Conservation (phyloP, 306 rosid species). For the Pueraria montana region DNA sequence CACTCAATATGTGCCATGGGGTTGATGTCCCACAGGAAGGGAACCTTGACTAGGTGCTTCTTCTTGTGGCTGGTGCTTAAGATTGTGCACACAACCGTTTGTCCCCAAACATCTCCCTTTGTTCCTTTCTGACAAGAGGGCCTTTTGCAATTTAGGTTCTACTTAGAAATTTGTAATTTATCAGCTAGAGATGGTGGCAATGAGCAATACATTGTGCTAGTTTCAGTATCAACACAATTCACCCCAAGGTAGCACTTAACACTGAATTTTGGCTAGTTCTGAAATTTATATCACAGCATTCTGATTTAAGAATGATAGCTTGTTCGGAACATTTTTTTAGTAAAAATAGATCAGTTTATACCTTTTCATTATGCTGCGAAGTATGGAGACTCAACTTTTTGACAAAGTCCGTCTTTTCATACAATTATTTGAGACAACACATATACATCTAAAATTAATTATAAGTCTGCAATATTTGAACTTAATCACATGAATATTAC, state of each 20-base stretch:
- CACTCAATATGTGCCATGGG: neutral
- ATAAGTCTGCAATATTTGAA: no score
- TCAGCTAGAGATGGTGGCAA: neutral
- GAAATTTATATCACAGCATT: neutral
- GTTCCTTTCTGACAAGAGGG: neutral
- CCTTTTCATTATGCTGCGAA: no score
- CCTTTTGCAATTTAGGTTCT: neutral
- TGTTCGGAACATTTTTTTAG: neutral
- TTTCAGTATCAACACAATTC: no score
- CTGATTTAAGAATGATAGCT: neutral
- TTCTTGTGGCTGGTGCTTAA: slow-evolving; percentile 39
- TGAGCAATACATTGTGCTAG: neutral
- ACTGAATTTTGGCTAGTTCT: slow-evolving; percentile 6
- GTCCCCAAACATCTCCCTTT: slow-evolving; percentile 37
- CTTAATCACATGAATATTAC: neutral
- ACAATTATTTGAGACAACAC: no score
- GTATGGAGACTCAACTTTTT: neutral
- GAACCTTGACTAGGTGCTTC: slow-evolving; percentile 49
- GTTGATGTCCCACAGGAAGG: slow-evolving; percentile 52
- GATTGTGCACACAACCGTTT: slow-evolving; percentile 29
- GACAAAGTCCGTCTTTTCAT: no score
- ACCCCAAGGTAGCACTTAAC: neutral
- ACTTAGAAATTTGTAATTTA: neutral
- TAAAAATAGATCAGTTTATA: no score
- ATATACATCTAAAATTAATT: no score